Evolutionary conservation across 208 protist species (phyloP).

Genomic region (Trypanosoma cruzi): DNA sequence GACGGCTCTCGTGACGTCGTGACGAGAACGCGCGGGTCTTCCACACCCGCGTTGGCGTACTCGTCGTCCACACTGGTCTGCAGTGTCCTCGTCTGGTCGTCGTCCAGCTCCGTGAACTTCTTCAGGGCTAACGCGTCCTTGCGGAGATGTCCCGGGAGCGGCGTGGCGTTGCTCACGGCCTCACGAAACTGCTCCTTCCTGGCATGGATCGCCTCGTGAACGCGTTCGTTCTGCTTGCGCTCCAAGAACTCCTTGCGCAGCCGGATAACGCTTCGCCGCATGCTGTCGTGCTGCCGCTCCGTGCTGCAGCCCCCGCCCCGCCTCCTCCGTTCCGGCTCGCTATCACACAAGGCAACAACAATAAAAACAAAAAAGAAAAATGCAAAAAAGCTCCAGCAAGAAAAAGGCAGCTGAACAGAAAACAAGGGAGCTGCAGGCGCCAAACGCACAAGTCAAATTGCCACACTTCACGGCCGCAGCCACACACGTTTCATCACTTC

Average conservation of each 20-base stretch:
- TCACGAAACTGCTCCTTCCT: conserved; percentile 87
- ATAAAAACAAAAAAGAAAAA: too few species aligned
- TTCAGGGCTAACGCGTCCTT: conserved; percentile 87
- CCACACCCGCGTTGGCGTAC: conserved; percentile 95
- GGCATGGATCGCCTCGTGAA: conserved; percentile 72
- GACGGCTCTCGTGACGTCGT: conserved; percentile 98
- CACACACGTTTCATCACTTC: neutral
- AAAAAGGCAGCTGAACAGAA: too few species aligned
- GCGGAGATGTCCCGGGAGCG: conserved; percentile 82
- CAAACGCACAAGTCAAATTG: too few species aligned
- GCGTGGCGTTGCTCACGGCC: conserved; percentile 73
- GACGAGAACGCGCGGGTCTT: conserved; percentile 98
- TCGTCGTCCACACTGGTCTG: conserved; percentile 96
- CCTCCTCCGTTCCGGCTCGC: neutral
- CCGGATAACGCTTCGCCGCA: conserved; percentile 86
- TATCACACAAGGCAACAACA: neutral
- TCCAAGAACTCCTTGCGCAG: conserved; percentile 90
- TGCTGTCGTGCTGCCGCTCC: conserved; percentile 10
- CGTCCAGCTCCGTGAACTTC: conserved; percentile 91
- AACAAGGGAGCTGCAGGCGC: too few species aligned
- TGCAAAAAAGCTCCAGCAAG: too few species aligned
- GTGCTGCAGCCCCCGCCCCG: neutral
- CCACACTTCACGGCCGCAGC: neutral
- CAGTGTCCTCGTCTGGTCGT: conserved; percentile 67
- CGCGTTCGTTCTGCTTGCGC: conserved; percentile 78